These are phyloP conservation scores for Phytophthora pistaciae DNA, from an alignment of 352 stramenopile genomes.

Conservation along the genomic window DNA sequence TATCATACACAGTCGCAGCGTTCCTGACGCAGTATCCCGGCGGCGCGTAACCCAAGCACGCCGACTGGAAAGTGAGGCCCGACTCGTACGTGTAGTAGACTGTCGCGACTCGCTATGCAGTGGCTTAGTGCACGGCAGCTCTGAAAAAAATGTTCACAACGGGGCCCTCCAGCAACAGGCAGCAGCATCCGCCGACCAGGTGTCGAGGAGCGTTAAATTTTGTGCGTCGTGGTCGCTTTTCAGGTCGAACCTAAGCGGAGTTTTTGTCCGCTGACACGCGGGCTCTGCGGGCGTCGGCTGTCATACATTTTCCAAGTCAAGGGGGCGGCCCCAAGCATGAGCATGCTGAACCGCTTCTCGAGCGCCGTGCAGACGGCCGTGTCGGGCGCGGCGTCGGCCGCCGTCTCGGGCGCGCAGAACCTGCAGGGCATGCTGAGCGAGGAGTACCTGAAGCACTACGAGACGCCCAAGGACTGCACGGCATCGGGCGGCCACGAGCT, in stretches of 20 bases:
- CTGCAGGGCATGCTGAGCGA: constrained; percentile 80
- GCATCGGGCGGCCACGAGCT: constrained; percentile 87
- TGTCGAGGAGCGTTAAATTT: no score
- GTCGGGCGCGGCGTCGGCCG: constrained; percentile 53
- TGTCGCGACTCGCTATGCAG: not conserved
- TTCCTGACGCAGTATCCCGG: no score
- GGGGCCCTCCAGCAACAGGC: no score
- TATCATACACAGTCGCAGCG: no score
- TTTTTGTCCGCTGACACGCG: no score
- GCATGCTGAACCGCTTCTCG: constrained; percentile 86
- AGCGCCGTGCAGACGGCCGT: constrained; percentile 74
- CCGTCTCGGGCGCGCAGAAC: constrained; percentile 54
- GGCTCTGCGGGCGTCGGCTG: not conserved
- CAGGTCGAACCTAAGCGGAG: no score
- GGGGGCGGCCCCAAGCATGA: constrained; percentile 10
- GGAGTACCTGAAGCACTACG: constrained; percentile 88
- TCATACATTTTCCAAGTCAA: not conserved
- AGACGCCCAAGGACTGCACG: constrained; percentile 88
- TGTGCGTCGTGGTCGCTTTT: no score
- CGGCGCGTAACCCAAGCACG: no score
- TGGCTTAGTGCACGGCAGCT: no score
- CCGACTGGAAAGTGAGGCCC: not conserved
- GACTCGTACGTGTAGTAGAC: not conserved
- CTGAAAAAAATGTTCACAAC: no score
- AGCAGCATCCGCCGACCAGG: no score